Percentiles rank a stretch among this genome's conserved stretches.
Evolutionary conservation across 164 flowering plant genomes (phyloP).

Genomic region (Vitis rupestris): DNA sequence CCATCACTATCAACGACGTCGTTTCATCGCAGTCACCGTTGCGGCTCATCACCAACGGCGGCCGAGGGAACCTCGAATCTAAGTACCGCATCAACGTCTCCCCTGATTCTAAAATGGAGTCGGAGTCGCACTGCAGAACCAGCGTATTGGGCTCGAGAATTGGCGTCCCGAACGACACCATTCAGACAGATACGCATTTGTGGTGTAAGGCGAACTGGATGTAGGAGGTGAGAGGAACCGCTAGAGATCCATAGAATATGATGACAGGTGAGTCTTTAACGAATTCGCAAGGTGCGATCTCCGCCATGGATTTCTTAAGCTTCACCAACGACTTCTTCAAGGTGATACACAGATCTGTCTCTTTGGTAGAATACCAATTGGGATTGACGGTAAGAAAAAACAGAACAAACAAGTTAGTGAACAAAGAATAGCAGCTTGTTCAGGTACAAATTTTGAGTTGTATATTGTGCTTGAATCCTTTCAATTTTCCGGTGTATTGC

Average conservation of each 20-base stretch:
- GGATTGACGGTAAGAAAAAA: conserved; percentile 4
- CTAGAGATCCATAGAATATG: conserved; percentile 32
- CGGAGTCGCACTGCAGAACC: conserved; percentile 31
- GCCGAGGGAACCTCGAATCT: conserved; percentile 23
- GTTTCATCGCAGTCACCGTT: conserved; percentile 11
- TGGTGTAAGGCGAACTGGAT: conserved; percentile 45
- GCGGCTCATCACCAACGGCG: conserved; percentile 28
- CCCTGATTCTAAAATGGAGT: conserved; percentile 39
- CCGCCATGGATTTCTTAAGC: conserved; percentile 27
- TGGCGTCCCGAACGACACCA: conserved; percentile 27
- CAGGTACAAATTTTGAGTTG: conserved; percentile 2
- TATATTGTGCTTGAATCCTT: no score
- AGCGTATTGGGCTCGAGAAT: conserved; percentile 16
- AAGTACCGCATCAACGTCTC: conserved; percentile 39
- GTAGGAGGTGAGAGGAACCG: conserved; percentile 26
- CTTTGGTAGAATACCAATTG: conserved; percentile 50
- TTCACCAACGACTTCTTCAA: conserved; percentile 54
- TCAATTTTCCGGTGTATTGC: no score
- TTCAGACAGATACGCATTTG: conserved; percentile 37
- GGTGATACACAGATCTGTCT: conserved; percentile 67
- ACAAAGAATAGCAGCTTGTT: not conserved
- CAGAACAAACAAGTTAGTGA: conserved; percentile 3
- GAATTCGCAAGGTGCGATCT: conserved; percentile 36
- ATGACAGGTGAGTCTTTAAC: conserved; percentile 3
- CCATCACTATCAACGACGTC: conserved; percentile 39